Evolutionary conservation across 2,329 filamentous ascomycete species (phyloP).

Genomic region (Sphaerostilbella broomeana): DNA sequence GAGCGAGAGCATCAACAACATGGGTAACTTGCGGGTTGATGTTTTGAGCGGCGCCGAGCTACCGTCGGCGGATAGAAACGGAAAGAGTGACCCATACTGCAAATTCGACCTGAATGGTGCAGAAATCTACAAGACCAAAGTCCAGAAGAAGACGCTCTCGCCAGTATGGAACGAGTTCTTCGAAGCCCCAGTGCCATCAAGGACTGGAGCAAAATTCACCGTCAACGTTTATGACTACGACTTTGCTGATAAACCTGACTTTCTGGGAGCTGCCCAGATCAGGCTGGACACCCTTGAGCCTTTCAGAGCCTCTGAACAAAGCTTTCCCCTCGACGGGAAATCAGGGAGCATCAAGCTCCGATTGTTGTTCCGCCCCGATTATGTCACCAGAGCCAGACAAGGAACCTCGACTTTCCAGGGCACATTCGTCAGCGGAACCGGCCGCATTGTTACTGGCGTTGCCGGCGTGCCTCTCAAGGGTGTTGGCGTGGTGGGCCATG

Average conservation of each 20-base stretch:
- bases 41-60: conserved; percentile 79
- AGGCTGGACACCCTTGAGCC: conserved; percentile 76
- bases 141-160: conserved; percentile 92
- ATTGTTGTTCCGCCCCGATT: conserved; percentile 87
- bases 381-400: conserved; percentile 78
- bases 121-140: conserved; percentile 91
- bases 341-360: conserved; percentile 77
- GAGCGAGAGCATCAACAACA: conserved; percentile 97
- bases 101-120: conserved; percentile 87
- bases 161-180: conserved; percentile 97
- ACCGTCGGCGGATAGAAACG: conserved; percentile 91
- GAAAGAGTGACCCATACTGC: conserved; percentile 94
- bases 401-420: conserved; percentile 90
- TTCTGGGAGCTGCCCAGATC: conserved; percentile 70
- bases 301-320: conserved; percentile 71
- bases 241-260: conserved; percentile 90
- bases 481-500: conserved; percentile 62
- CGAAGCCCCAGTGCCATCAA: conserved; percentile 72
- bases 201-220: conserved; percentile 76
- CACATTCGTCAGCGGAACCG: conserved; percentile 75
- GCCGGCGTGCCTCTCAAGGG: conserved; percentile 92
- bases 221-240: conserved; percentile 92
- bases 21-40: conserved; percentile 91
- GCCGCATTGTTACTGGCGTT: conserved; percentile 76
- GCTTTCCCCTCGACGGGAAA: conserved; percentile 75